Conservation (phyloP, 768 basidiomycete genomes). For the Podaxis pistillaris region DNA sequence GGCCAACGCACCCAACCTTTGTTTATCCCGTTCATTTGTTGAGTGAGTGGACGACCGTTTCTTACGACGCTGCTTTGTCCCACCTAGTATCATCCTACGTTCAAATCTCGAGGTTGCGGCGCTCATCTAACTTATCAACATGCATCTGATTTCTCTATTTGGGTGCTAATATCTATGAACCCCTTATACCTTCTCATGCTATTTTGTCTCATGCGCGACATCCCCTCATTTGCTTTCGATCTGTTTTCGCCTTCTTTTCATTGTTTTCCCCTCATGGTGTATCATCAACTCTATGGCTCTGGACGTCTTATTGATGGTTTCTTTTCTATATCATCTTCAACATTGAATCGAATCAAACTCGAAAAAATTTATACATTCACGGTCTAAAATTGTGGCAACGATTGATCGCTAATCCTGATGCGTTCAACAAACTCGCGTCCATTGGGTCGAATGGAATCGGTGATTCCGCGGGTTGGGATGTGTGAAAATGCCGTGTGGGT, state of each 20-base stretch:
- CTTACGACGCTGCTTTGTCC: slow-evolving; percentile 30
- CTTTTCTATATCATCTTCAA: slow-evolving; percentile 12
- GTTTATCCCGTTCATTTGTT: slow-evolving; percentile 4
- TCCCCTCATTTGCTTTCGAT: neutral
- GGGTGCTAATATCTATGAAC: slow-evolving; percentile 7
- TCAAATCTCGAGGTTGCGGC: slow-evolving; percentile 64
- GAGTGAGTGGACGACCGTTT: slow-evolving; percentile 22
- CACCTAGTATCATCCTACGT: slow-evolving; percentile 65
- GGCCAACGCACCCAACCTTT: neutral
- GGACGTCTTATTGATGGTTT: slow-evolving; percentile 12
- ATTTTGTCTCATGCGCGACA: neutral
- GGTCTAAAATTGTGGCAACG: neutral
- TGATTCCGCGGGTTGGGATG: neutral
- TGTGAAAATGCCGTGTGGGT: neutral
- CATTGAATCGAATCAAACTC: slow-evolving; percentile 10
- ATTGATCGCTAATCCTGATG: neutral
- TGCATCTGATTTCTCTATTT: slow-evolving; percentile 3
- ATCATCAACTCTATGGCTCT: slow-evolving; percentile 10
- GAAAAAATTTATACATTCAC: neutral
- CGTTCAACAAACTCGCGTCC: too few relatives aligned
- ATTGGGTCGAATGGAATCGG: neutral
- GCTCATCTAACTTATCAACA: slow-evolving; percentile 45
- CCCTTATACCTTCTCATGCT: neutral
- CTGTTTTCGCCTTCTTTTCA: neutral
- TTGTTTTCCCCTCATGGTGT: slow-evolving; percentile 8